phyloP scores from a whole-genome alignment of 108 stramenopile species.

The Pseudonitzschia delicatissima region DNA sequence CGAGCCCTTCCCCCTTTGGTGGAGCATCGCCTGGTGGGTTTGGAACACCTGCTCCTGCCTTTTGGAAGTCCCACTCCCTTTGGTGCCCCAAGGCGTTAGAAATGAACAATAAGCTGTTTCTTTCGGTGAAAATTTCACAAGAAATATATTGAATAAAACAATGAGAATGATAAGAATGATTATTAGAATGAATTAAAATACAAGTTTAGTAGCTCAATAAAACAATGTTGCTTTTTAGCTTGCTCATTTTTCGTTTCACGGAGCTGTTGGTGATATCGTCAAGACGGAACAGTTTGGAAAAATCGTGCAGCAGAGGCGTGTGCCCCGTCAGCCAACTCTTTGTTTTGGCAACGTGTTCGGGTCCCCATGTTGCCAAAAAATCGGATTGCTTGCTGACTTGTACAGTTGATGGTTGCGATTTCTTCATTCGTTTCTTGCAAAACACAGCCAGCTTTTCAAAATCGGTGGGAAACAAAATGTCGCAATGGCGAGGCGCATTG shows the following conservation, averaged over 20 bases:
- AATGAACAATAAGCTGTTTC: too few species aligned
- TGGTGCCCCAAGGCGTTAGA: conserved; percentile 40
- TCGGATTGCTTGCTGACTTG: conserved; percentile 61
- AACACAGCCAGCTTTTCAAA: conserved; percentile 55
- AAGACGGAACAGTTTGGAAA: conserved; percentile 79
- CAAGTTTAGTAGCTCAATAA: too few species aligned
- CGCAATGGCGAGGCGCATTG: conserved; percentile 49
- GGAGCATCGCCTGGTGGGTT: conserved; percentile 18
- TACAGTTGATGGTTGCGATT: conserved; percentile 12
- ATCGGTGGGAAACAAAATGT: conserved; percentile 83
- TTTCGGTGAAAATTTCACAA: too few species aligned
- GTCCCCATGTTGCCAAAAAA: conserved; percentile 61
- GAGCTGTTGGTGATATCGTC: conserved; percentile 23
- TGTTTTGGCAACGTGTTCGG: conserved; percentile 56
- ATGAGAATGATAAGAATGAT: too few species aligned
- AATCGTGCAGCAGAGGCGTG: conserved; percentile 78
- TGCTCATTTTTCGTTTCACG: not conserved
- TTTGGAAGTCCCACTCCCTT: conserved; percentile 46
- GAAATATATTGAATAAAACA: too few species aligned
- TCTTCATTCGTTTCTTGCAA: not conserved
- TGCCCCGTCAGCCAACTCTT: conserved; percentile 77
- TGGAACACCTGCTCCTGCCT: conserved; percentile 27
- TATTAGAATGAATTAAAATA: too few species aligned
- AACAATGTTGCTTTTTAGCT: too few species aligned
- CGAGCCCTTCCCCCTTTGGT: conserved; percentile 36